These are phyloP conservation scores for Triticum urartu DNA, from an alignment of 176 grass and related monocot genomes.

Conservation along the genomic window DNA sequence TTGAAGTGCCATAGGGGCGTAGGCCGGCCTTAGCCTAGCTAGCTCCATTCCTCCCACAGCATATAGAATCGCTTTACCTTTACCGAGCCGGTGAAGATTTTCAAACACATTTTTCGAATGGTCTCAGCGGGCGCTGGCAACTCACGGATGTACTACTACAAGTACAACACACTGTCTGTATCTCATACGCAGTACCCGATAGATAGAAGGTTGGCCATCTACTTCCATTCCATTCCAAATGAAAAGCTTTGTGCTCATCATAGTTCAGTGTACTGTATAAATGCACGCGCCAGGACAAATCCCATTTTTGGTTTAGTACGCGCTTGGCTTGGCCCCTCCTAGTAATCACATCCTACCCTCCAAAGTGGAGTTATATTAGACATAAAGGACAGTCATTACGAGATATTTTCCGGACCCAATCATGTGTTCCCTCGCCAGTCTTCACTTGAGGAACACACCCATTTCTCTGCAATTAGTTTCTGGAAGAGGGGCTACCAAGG, in stretches of 20 bases:
- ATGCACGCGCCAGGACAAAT: constrained; percentile 31
- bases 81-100: neutral
- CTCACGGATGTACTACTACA: neutral
- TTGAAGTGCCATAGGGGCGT: neutral
- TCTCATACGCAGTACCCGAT: neutral
- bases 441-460: neutral
- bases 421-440: neutral
- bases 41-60: neutral
- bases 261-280: constrained; percentile 22
- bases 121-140: constrained; percentile 10
- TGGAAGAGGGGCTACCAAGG: constrained; percentile 15
- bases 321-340: neutral
- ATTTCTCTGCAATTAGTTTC: constrained; percentile 8
- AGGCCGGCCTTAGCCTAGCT: neutral
- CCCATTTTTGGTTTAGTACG: neutral
- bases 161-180: too few relatives aligned
- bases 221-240: neutral
- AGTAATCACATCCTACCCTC: neutral
- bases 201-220: constrained; percentile 5
- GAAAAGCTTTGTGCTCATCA: neutral
- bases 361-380: neutral
- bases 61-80: neutral
- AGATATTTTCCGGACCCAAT: neutral
- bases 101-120: constrained; percentile 25
- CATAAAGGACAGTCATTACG: neutral